Conservation (phyloP, 2,329 filamentous ascomycete species). For the Sporothrix schenckii region DNA sequence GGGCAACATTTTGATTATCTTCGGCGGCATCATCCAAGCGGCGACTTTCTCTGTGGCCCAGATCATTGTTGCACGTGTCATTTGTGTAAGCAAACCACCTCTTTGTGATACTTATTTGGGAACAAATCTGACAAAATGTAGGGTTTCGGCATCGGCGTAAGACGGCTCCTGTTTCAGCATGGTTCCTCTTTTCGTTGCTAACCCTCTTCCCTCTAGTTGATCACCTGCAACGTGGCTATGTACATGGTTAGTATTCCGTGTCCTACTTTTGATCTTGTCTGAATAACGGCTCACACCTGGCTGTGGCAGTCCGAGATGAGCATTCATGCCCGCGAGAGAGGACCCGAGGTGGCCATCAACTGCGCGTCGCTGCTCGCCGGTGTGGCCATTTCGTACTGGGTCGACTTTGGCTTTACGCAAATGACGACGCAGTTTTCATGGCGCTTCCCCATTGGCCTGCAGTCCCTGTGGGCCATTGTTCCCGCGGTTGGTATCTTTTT, state of each 20-base stretch:
- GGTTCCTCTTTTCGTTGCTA: not conserved
- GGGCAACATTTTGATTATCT: not conserved
- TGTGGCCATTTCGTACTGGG: conserved; percentile 19
- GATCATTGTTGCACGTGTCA: conserved; percentile 16
- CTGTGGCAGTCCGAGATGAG: conserved; percentile 10
- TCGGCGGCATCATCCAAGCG: conserved; percentile 17
- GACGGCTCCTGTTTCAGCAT: not conserved
- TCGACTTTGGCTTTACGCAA: conserved; percentile 19
- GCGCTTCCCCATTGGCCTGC: conserved; percentile 20
- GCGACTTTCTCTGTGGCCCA: conserved; percentile 3
- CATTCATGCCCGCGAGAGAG: conserved; percentile 11
- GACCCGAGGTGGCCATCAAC: conserved; percentile 19
- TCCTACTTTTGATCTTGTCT: not conserved
- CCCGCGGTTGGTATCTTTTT: conserved; percentile 13
- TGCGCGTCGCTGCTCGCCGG: conserved; percentile 4
- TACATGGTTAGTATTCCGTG: conserved; percentile 6
- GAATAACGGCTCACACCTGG: no score
- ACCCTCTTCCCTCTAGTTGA: not conserved
- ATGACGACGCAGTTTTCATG: conserved; percentile 15
- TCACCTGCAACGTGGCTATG: conserved; percentile 21
- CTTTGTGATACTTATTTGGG: no score
- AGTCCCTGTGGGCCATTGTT: conserved; percentile 16
- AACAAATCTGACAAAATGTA: not conserved
- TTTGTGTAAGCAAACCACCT: not conserved
- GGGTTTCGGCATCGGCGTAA: conserved; percentile 11